phyloP scores from a whole-genome alignment of 2,329 filamentous ascomycete genomes.

The Colletotrichum paranaense region DNA sequence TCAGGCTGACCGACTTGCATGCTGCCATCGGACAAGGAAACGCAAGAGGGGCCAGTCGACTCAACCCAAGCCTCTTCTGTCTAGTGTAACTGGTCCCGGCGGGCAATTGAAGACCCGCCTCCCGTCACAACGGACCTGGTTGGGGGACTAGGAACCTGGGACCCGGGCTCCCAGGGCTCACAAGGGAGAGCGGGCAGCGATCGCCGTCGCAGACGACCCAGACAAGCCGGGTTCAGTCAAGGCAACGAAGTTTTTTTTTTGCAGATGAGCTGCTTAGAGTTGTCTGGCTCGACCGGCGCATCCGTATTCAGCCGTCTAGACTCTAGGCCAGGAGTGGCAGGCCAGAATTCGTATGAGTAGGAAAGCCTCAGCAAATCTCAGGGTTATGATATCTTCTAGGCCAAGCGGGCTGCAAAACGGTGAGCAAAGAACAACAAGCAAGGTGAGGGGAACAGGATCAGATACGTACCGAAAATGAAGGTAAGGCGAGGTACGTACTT shows the following conservation, averaged over 20 bases:
- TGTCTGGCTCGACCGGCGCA: not conserved
- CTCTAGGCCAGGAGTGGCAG: not conserved
- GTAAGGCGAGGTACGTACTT: not conserved
- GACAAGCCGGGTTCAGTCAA: slow-evolving; percentile 1
- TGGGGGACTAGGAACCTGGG: slow-evolving; percentile 20
- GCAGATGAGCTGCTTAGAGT: not conserved
- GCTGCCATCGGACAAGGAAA: slow-evolving; percentile 4
- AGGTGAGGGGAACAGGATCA: not conserved
- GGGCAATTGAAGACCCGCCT: slow-evolving; percentile 32
- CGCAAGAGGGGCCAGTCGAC: slow-evolving; percentile 8
- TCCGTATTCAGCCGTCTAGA: not conserved
- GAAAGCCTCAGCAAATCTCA: not conserved
- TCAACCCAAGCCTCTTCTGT: slow-evolving; percentile 24
- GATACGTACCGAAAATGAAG: not conserved
- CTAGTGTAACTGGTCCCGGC: slow-evolving; percentile 23
- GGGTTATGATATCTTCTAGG: not conserved
- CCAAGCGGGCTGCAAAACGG: not conserved
- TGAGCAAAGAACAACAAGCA: not conserved
- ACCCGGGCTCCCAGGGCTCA: slow-evolving; percentile 27
- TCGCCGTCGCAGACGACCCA: slow-evolving; percentile 28
- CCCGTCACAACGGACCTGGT: slow-evolving; percentile 18
- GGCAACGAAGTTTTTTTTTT: slow-evolving; percentile 9
- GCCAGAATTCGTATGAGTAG: not conserved
- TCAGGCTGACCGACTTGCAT: slow-evolving; percentile 22
- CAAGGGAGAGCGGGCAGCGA: slow-evolving; percentile 25